These are phyloP conservation scores for Sugiyamaella novakii DNA, from an alignment of 1,139 yeast genomes.

Conservation along the genomic window DNA sequence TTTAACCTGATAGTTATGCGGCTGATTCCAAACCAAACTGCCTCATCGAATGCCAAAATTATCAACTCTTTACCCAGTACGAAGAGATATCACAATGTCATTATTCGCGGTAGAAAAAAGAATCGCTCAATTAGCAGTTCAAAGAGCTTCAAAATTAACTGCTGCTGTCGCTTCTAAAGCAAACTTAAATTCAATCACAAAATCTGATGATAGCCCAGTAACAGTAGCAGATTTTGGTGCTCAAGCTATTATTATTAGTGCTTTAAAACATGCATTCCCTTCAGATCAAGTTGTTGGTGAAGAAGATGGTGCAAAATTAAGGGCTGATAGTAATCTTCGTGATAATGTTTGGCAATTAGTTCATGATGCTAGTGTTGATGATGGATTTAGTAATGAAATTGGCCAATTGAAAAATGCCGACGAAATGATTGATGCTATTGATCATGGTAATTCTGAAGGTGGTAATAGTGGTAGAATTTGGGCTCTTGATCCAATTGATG, in stretches of 20 bases:
- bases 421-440: slow-evolving; percentile 66
- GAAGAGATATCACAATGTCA: too few relatives aligned
- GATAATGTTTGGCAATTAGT: slow-evolving; percentile 44
- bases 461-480: slow-evolving; percentile 82
- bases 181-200: slow-evolving; percentile 58
- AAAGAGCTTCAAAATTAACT: slow-evolving; percentile 79
- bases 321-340: slow-evolving; percentile 52
- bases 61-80: too few relatives aligned
- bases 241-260: slow-evolving; percentile 87
- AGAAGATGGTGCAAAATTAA: slow-evolving; percentile 75
- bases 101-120: slow-evolving; percentile 13
- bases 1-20: too few relatives aligned
- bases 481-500: slow-evolving; percentile 98
- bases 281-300: slow-evolving; percentile 89
- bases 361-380: slow-evolving; percentile 36
- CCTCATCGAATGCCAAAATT: too few relatives aligned
- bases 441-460: slow-evolving; percentile 75
- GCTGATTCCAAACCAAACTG: too few relatives aligned
- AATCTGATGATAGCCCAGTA: slow-evolving; percentile 90
- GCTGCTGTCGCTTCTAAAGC: slow-evolving; percentile 59
- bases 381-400: slow-evolving; percentile 35
- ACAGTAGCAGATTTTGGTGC: slow-evolving; percentile 97
- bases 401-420: slow-evolving; percentile 48
- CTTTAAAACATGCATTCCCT: slow-evolving; percentile 78
- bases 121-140: slow-evolving; percentile 81